phyloP scores from a whole-genome alignment of 2,329 filamentous ascomycete species.

The Aspergillus bombycis region DNA sequence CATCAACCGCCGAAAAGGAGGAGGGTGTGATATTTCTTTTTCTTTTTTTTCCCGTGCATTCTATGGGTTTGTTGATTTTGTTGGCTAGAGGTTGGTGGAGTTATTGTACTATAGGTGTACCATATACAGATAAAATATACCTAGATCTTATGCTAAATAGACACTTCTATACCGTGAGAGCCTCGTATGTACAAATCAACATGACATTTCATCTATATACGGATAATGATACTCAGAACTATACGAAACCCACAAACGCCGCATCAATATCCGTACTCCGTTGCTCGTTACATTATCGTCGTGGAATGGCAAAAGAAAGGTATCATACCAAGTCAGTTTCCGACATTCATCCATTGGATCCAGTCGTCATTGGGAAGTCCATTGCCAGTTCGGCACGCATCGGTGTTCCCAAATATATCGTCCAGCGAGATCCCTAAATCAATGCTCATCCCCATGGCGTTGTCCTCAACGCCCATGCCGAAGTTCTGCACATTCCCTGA shows the following conservation, averaged over 20 bases:
- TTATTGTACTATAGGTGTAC: not conserved
- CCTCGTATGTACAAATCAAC: not conserved
- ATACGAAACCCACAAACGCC: slow-evolving; percentile 3
- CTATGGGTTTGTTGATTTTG: not conserved
- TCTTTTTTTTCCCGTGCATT: not conserved
- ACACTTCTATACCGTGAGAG: not conserved
- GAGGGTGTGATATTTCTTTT: not conserved
- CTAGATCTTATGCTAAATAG: slow-evolving; percentile 5
- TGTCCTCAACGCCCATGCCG: slow-evolving; percentile 32
- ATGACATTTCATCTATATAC: slow-evolving; percentile 10
- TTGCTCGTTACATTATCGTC: slow-evolving; percentile 7
- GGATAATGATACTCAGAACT: slow-evolving; percentile 5
- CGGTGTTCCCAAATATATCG: slow-evolving; percentile 45
- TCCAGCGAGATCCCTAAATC: slow-evolving; percentile 43
- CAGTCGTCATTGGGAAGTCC: slow-evolving; percentile 39
- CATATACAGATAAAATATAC: not conserved
- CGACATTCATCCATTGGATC: slow-evolving; percentile 44
- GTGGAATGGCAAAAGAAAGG: slow-evolving; percentile 2
- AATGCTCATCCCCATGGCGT: slow-evolving; percentile 34
- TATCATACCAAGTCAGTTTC: slow-evolving; percentile 7
- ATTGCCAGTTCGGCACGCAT: slow-evolving; percentile 27
- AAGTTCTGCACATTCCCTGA: slow-evolving; percentile 27
- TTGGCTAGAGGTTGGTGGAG: not conserved
- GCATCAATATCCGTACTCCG: slow-evolving; percentile 7
- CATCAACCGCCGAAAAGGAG: slow-evolving; percentile 47